Evolutionary conservation across 1,284 basidiomycete species (phyloP).

Genomic region (Tremellales sp.): DNA sequence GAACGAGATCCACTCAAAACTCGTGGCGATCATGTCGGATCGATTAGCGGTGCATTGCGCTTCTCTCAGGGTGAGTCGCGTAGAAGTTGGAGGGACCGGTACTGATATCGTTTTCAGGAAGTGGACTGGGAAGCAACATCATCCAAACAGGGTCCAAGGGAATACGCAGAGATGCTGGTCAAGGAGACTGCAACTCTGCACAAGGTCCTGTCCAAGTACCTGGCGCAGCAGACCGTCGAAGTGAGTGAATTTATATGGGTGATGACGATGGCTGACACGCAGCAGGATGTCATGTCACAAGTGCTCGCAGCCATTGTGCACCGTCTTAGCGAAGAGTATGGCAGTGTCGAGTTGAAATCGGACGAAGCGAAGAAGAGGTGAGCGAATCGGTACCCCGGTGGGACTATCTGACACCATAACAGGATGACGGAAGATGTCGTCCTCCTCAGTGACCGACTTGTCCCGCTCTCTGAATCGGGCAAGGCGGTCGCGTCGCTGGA

Average conservation of each 20-base stretch:
- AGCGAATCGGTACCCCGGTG: slow-evolving; percentile 27
- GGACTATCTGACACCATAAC: slow-evolving; percentile 15
- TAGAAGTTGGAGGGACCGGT: no score
- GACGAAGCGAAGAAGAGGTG: slow-evolving; percentile 78
- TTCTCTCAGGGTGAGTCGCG: slow-evolving; percentile 33
- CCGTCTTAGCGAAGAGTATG: slow-evolving; percentile 77
- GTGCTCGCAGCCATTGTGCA: slow-evolving; percentile 88
- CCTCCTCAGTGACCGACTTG: slow-evolving; percentile 68
- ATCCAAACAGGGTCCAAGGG: slow-evolving; percentile 52
- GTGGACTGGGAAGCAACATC: slow-evolving; percentile 70
- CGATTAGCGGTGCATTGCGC: slow-evolving; percentile 75
- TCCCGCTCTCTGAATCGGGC: slow-evolving; percentile 59
- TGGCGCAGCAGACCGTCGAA: slow-evolving; percentile 72
- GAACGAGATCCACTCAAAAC: slow-evolving; percentile 95
- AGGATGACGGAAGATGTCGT: slow-evolving; percentile 75
- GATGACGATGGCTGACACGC: background rate
- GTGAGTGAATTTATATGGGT: slow-evolving; percentile 49
- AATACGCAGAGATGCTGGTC: slow-evolving; percentile 83
- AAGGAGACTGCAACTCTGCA: slow-evolving; percentile 96
- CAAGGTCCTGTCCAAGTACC: slow-evolving; percentile 90
- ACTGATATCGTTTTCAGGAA: slow-evolving; percentile 49
- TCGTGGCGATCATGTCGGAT: slow-evolving; percentile 98
- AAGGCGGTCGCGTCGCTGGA: slow-evolving; percentile 62
- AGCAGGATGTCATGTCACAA: slow-evolving; percentile 81
- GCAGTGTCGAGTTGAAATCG: slow-evolving; percentile 70